These are phyloP conservation scores for Jaenimonas drosophilae DNA, from an alignment of 208 protist genomes.

Conservation along the genomic window DNA sequence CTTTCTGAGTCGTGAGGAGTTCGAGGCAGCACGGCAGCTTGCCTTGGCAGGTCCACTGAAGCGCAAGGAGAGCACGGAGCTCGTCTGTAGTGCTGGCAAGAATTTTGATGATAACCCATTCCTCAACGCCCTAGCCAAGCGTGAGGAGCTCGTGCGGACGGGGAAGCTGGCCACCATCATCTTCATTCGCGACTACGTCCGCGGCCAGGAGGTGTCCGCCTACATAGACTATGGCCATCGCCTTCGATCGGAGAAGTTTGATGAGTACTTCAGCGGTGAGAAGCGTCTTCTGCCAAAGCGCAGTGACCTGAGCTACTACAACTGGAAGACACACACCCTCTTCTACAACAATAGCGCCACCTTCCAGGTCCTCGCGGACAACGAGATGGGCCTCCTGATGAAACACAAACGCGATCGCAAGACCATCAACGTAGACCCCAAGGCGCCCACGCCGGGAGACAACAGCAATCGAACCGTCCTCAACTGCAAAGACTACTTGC, in stretches of 20 bases:
- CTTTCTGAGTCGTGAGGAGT: slow-evolving; percentile 84
- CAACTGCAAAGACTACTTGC: slow-evolving; percentile 93
- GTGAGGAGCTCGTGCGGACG: slow-evolving; percentile 94
- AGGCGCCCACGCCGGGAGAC: slow-evolving; percentile 81
- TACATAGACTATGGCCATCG: slow-evolving; percentile 98
- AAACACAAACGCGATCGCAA: slow-evolving; percentile 98
- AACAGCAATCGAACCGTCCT: slow-evolving; percentile 91
- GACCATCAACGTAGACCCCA: slow-evolving; percentile 96
- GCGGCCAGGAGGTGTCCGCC: slow-evolving; percentile 95
- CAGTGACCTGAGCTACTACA: slow-evolving; percentile 97
- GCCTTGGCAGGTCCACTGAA: slow-evolving; percentile 68
- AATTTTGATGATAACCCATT: slow-evolving; percentile 86
- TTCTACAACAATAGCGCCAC: slow-evolving; percentile 92
- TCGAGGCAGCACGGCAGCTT: slow-evolving; percentile 72
- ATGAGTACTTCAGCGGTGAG: slow-evolving; percentile 85
- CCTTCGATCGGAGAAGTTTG: slow-evolving; percentile 92
- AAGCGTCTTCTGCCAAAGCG: slow-evolving; percentile 91
- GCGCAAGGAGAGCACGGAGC: slow-evolving; percentile 74
- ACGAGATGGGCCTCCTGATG: slow-evolving; percentile 93
- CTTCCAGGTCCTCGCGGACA: slow-evolving; percentile 97
- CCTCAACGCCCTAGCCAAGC: slow-evolving; percentile 89
- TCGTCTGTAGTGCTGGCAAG: slow-evolving; percentile 79
- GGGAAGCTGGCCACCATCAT: slow-evolving; percentile 95
- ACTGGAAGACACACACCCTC: slow-evolving; percentile 96
- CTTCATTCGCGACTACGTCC: slow-evolving; percentile 95